A percentile compares a stretch with the other conserved stretches of the same genome.
Evolutionary conservation across 2,329 filamentous ascomycete genomes (phyloP).

Genomic region (Sarocladium kiliense): DNA sequence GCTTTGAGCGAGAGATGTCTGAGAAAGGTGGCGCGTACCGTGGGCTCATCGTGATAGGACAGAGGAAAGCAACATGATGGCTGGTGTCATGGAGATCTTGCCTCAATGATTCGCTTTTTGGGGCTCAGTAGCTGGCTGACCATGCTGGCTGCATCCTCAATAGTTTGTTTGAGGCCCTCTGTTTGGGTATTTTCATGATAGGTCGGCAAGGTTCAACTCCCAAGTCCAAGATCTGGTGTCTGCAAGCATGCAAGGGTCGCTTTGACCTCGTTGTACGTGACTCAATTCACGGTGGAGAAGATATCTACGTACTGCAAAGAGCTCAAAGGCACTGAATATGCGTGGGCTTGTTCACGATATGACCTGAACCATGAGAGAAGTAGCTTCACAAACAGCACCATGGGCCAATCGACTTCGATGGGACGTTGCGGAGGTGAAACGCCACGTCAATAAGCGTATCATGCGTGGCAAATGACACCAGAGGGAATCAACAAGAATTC

Average conservation of each 20-base stretch:
- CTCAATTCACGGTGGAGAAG: slow-evolving; percentile 7
- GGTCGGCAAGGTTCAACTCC: too few relatives aligned
- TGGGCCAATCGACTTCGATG: background rate
- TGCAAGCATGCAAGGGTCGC: too few relatives aligned
- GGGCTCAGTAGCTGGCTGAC: too few relatives aligned
- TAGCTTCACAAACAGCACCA: background rate
- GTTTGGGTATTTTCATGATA: too few relatives aligned
- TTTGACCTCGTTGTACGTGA: background rate
- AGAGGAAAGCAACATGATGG: background rate
- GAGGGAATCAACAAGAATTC: background rate
- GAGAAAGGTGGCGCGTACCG: slow-evolving; percentile 9
- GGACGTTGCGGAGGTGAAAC: background rate
- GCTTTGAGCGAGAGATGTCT: slow-evolving; percentile 12
- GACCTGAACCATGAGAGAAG: background rate
- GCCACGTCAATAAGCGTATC: slow-evolving; percentile 2
- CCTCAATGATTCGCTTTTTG: too few relatives aligned
- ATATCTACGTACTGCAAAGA: too few relatives aligned
- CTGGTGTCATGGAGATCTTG: too few relatives aligned
- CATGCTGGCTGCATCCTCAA: too few relatives aligned
- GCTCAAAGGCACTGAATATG: too few relatives aligned
- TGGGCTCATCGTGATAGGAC: background rate
- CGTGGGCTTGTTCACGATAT: background rate
- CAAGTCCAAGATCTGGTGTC: too few relatives aligned
- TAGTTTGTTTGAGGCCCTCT: too few relatives aligned
- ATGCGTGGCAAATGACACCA: background rate